Evolutionary conservation across 208 protist genomes (phyloP), one percentile per base, ranked within the genome.

Genomic region (Wallacemonas rigidus): DNA sequence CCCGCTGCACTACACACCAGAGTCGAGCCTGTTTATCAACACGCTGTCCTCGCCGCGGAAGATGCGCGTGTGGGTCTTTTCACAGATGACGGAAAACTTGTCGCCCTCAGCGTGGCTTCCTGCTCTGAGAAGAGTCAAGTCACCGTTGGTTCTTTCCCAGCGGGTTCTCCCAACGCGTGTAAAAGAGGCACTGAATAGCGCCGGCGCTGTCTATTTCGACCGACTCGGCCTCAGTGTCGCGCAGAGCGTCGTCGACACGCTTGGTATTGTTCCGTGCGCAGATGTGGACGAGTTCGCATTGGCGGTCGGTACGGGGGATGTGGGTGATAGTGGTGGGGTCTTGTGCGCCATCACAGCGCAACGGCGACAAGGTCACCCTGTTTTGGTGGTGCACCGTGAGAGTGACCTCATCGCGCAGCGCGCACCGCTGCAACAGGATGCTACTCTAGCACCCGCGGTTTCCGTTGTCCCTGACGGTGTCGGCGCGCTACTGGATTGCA

Each of bases 151-250:
- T 17, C 11, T 58, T 6, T 58, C 54, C 1, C 54, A 58, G 54
- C 54, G 54, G 8, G 17, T 58, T 58, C 54, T 58, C 6, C 54
- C 54, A 8, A 14, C 35, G 54, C 6, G 14, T 41, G 39, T 69
- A 14, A 76, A 76, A 44, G 72, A 76, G 45, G 54, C 41, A 47
- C 43, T 76, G 17, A 35, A 41, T 12, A 63, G 11, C 1, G 65
- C 38, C 12, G 58, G 54, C 9, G 50, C 69, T 15, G 3, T 71
- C 36, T 71, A 39, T 44, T 64, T 76, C 39, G 72, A 69, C 14
- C 11, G 72, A 62, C 12, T 76, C 17, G 72, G 72, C 14, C 55
- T 60, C 39, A 14, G 38, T 14, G 26, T n/a, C 5, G 44, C 38
- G 26, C 40, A 61, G 44, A 14, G 26, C n/a, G 40, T 76, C 17